Base-by-base conservation (phyloP, 2,329 filamentous ascomycete genomes). In the Zopfia rhizophila region DNA sequence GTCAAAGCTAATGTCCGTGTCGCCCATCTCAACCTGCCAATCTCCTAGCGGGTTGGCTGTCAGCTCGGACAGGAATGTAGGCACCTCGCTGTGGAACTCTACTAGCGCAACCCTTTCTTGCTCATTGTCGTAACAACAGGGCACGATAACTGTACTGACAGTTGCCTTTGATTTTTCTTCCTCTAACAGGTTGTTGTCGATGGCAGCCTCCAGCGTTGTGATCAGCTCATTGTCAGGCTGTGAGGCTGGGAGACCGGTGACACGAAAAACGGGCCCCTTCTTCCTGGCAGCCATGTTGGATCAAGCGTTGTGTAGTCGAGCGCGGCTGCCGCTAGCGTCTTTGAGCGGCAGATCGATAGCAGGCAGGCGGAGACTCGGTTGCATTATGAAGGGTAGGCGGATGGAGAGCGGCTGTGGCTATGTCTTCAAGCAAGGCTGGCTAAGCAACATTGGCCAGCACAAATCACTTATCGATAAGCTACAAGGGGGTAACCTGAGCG, bases 1-100 rank as follows among this genome's bases (percentile, higher is more conserved):
- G 41, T 63, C 61, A 31, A 65, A 56, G 21, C 30, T 46, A 24
- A 50, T 46, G 14, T 50, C 40, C 22, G 14, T 45, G 28, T 41
- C 31, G 23, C 32, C 45, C 29, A 50, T 45, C 46, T 50, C 28
- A 2, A 45, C 28, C 41, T 45, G 46, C 33, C 29, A 37, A 22
- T 36, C 41, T 11, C 41, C 41, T 17, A 45, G 35, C 30, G 41
- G 40, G 36, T 45, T 32, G 27, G 18, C 23, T 19, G n/a, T 30
- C 17, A 45, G 41, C 30, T 36, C 35, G n/a, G 40, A 35, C 30
- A 50, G 29, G 35, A 50, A 50, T 7, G 23, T 12, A 24, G 41
- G 46, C n/a, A 27, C 33, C 16, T 36, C 41, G 23, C 46, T 36
- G 29, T 30, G 27, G 21, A 50, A 50, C 41, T 50, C 35, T 7